Conservation (phyloP, 345 rosid genomes). For the Turnera subulata region DNA sequence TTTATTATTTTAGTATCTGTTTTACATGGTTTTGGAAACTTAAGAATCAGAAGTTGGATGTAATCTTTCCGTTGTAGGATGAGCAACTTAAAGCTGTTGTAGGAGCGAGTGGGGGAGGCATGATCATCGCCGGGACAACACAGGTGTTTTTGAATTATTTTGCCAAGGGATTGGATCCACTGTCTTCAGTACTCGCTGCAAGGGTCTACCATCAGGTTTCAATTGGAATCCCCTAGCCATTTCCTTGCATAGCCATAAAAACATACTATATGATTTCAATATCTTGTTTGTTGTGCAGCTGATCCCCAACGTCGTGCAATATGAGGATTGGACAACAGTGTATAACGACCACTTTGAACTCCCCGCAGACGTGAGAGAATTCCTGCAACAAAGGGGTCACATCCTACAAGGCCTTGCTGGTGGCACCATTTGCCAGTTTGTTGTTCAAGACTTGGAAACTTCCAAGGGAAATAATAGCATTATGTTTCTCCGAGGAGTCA, state of each 20-base stretch:
- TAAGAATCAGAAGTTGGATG: neutral
- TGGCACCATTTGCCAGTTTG: constrained; percentile 46
- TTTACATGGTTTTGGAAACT: neutral
- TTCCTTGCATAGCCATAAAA: no score
- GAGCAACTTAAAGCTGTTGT: constrained; percentile 46
- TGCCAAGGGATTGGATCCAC: constrained; percentile 46
- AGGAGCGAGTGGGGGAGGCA: constrained; percentile 66
- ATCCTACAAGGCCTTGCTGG: constrained; percentile 34
- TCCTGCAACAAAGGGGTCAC: constrained; percentile 48
- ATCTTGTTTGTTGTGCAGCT: constrained; percentile 24
- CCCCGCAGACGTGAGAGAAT: constrained; percentile 31
- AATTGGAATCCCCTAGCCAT: neutral
- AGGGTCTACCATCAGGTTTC: constrained; percentile 63
- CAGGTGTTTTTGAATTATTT: constrained; percentile 57
- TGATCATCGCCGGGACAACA: constrained; percentile 47
- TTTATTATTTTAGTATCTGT: no score
- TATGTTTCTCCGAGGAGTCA: constrained; percentile 44
- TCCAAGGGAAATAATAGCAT: neutral
- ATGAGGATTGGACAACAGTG: constrained; percentile 59
- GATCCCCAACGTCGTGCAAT: constrained; percentile 39
- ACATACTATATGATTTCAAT: neutral
- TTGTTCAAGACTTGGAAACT: constrained; percentile 30
- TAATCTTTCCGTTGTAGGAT: constrained; percentile 24
- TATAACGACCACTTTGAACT: constrained; percentile 44
- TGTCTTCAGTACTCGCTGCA: constrained; percentile 52